Conservation (phyloP, 495 filamentous ascomycete genomes). For the Glonium stellatum region DNA sequence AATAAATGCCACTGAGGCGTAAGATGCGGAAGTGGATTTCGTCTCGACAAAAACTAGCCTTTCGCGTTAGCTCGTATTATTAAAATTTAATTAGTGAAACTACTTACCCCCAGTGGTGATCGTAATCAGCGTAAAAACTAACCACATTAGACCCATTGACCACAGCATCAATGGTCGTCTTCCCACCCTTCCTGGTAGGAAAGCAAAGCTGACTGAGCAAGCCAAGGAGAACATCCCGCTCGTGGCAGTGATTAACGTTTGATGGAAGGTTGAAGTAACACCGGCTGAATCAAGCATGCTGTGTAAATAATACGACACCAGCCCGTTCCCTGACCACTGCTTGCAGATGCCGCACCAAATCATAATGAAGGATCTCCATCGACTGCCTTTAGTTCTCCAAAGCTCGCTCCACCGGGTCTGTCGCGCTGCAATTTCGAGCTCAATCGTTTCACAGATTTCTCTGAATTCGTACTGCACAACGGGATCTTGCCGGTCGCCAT, state of each 20-base stretch:
- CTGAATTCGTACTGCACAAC: conserved; percentile 16
- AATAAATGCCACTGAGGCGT: conserved; percentile 7
- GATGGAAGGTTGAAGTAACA: conserved; percentile 11
- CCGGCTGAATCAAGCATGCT: conserved; percentile 20
- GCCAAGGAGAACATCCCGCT: conserved; percentile 21
- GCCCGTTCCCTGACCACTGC: conserved; percentile 23
- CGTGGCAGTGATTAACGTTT: conserved; percentile 24
- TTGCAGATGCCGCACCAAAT: conserved; percentile 16
- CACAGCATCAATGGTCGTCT: background rate
- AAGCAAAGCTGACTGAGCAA: conserved; percentile 22
- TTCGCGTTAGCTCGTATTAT: no score
- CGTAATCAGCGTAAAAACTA: no score
- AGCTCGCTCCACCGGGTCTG: conserved; percentile 22
- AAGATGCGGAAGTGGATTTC: conserved; percentile 9
- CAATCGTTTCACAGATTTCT: conserved; percentile 25
- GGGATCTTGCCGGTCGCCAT: conserved; percentile 42
- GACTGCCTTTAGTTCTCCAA: conserved; percentile 17
- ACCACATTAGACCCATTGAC: background rate
- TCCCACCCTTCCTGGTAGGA: background rate
- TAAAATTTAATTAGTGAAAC: no score
- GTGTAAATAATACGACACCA: conserved; percentile 22
- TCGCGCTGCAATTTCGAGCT: conserved; percentile 3
- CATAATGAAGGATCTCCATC: conserved; percentile 21
- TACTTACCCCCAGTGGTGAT: no score
- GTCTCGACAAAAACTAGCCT: background rate